phyloP scores from a whole-genome alignment of 805 yeast genomes.

The Wickerhamomyces strasburgensis region DNA sequence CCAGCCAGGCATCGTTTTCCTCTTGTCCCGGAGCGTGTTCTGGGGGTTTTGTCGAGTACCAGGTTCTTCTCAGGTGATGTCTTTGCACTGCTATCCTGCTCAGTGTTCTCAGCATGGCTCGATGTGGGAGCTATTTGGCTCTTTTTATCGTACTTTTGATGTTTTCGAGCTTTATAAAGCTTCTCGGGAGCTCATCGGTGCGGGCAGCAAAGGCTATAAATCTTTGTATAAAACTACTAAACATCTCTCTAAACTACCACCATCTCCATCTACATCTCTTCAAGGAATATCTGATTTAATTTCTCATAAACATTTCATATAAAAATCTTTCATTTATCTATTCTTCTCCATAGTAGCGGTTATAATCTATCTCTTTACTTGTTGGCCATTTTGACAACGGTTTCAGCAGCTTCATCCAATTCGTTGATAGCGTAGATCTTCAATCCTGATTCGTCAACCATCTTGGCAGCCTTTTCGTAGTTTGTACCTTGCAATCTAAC shows the following conservation, averaged over 20 bases:
- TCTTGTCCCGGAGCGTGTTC: constrained; percentile 38
- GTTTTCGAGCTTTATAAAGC: no score
- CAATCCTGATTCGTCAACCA: constrained; percentile 84
- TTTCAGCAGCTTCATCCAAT: constrained; percentile 95
- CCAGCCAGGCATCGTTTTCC: constrained; percentile 41
- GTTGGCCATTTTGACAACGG: constrained; percentile 70
- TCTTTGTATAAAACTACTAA: no score
- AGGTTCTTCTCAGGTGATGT: neutral
- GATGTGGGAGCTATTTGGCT: neutral
- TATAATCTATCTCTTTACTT: constrained; percentile 1
- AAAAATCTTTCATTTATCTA: no score
- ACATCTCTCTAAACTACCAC: no score
- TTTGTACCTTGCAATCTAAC: constrained; percentile 99
- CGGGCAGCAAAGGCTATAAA: neutral
- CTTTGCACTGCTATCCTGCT: neutral
- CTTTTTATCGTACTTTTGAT: neutral
- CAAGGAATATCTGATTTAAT: neutral
- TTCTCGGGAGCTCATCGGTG: neutral
- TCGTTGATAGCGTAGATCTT: constrained; percentile 89
- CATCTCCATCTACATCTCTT: no score
- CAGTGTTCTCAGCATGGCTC: neutral
- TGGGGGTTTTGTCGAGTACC: constrained; percentile 17
- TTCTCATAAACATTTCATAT: neutral
- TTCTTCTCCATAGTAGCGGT: neutral
- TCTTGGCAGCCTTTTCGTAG: constrained; percentile 79